phyloP scores from a whole-genome alignment of 2,329 filamentous ascomycete species.

The Ophiostoma montium region DNA sequence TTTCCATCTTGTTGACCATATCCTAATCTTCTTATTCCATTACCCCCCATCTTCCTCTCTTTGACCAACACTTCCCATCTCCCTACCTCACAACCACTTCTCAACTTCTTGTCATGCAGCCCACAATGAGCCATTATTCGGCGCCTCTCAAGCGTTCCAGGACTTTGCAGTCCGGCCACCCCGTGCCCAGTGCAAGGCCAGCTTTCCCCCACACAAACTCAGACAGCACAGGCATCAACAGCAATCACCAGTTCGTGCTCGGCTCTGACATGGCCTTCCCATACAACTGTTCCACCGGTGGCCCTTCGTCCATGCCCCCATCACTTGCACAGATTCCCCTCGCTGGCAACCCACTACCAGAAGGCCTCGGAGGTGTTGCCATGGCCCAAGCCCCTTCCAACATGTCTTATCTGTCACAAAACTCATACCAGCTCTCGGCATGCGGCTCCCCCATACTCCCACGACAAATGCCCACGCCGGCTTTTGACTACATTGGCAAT shows the following conservation, averaged over 20 bases:
- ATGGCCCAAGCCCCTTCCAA: not conserved
- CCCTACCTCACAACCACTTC: too few relatives aligned
- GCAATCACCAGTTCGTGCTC: not conserved
- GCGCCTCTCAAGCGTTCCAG: not conserved
- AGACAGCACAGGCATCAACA: not conserved
- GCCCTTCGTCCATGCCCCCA: not conserved
- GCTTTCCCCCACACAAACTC: not conserved
- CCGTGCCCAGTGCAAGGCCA: not conserved
- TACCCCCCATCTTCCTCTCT: too few relatives aligned
- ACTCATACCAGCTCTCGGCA: not conserved
- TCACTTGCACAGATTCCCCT: not conserved
- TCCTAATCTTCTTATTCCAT: too few relatives aligned
- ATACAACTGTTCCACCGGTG: not conserved
- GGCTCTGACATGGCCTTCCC: not conserved
- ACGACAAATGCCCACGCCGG: not conserved
- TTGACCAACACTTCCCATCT: too few relatives aligned
- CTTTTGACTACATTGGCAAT: not conserved
- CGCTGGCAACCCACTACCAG: not conserved
- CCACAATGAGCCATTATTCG: not conserved
- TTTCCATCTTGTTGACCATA: too few relatives aligned
- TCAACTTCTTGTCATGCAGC: too few relatives aligned
- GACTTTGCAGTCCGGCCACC: not conserved
- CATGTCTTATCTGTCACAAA: not conserved
- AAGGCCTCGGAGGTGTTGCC: not conserved
- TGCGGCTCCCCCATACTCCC: not conserved